Base-by-base conservation (phyloP, 169 alveolate genomes). In the Theileria equi region DNA sequence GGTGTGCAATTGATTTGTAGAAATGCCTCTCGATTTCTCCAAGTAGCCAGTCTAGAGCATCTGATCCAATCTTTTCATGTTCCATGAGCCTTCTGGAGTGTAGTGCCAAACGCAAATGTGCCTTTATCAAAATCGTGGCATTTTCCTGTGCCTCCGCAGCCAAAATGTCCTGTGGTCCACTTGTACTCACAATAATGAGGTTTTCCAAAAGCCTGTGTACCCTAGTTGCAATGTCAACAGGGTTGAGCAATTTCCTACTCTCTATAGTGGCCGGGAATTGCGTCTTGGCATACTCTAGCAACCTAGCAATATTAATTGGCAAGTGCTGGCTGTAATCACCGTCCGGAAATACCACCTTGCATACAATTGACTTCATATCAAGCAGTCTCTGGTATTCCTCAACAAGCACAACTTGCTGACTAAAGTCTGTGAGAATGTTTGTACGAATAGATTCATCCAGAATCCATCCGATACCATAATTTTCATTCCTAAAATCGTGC, bases 21-120 rank as follows among this genome's bases (percentile, higher is more conserved):
- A 97, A 97, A 72, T 91, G 94, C 8, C 95, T 91, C 68, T 94
- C 93, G 53, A 98, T 95, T 89, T 98, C 99, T 36, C 99, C 99
- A 41, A 96, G 78, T 31, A 98, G 85, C 98, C 99, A 96, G 71
- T 97, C 97, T 52, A 97, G 92, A n/a, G 95, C 96, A 57, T 82
- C 83, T 59, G 90, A 88, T 13, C 97, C 93, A 40, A 98, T 82
- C 79, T 96, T 93, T 58, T 97, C 99, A 58, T 93, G 88, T 54
- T 95, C 94, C 52, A 96, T 91, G 41, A 97, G 88, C 44, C 92
- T 85, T 72, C 98, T 93, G 5, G 98, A 91, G 70, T 95, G 90
- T 34, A 98, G 86, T 23, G 93, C 89, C 47, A 94, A 90, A 65
- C 98, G 78, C 41, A 97, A 80, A 60, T 97, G 99, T 26, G 97